Conservation (phyloP, 2,329 filamentous ascomycete genomes). For the Tetracladium maxilliforme region DNA sequence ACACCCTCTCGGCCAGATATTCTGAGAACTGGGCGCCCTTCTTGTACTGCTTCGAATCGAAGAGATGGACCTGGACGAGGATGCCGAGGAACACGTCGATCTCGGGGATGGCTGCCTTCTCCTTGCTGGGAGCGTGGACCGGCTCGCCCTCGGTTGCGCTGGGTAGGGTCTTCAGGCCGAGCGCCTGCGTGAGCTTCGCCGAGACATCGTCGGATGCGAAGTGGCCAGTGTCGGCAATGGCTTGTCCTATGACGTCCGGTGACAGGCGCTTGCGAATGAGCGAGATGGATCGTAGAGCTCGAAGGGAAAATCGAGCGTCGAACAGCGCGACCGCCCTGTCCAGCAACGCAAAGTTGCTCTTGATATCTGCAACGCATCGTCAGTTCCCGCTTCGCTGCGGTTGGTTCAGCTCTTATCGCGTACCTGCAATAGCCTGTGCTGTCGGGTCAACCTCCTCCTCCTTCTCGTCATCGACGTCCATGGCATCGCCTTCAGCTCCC, state of each 20-base stretch:
- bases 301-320: conserved; percentile 86
- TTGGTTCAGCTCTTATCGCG: conserved; percentile 8
- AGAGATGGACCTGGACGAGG: conserved; percentile 73
- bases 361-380: conserved; percentile 57
- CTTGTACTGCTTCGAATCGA: conserved; percentile 70
- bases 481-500: conserved; percentile 54
- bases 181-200: conserved; percentile 50
- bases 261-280: conserved; percentile 85
- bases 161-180: conserved; percentile 56
- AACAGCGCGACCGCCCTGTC: conserved; percentile 87
- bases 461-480: conserved; percentile 39
- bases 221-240: conserved; percentile 69
- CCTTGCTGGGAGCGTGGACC: conserved; percentile 46
- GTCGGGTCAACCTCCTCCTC: conserved; percentile 45
- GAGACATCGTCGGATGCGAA: conserved; percentile 49
- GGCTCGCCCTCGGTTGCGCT: conserved; percentile 50
- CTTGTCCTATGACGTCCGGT: conserved; percentile 65
- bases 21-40: conserved; percentile 74
- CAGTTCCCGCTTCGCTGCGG: conserved; percentile 3
- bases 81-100: conserved; percentile 82
- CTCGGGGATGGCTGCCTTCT: conserved; percentile 72
- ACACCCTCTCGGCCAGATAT: conserved; percentile 70
- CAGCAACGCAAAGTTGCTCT: conserved; percentile 80
- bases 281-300: conserved; percentile 88
- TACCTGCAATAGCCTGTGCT: conserved; percentile 45